Evolutionary conservation across 768 basidiomycete species (phyloP).

Genomic region (Asterophora parasitica): DNA sequence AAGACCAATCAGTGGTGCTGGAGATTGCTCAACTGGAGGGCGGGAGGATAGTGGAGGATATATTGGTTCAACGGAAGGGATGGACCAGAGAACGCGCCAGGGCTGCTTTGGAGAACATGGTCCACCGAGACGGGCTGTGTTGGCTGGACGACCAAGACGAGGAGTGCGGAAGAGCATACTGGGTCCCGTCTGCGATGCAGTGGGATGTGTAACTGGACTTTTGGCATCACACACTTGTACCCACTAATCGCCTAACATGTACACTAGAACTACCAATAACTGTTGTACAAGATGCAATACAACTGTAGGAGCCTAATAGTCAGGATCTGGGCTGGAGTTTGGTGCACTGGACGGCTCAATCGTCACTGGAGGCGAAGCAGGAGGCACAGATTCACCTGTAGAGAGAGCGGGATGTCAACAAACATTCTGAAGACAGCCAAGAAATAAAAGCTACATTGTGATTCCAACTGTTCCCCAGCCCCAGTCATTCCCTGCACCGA

Average conservation of each 20-base stretch:
- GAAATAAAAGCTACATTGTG: constrained; percentile 10
- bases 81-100: constrained; percentile 80
- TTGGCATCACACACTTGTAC: background rate
- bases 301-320: constrained; percentile 4
- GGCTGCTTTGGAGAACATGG: constrained; percentile 83
- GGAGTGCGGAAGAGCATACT: constrained; percentile 62
- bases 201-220: constrained; percentile 57
- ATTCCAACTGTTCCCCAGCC: constrained; percentile 18
- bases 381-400: background rate
- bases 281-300: background rate
- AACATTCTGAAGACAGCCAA: background rate
- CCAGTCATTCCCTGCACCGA: constrained; percentile 43
- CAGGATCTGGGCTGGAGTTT: constrained; percentile 6
- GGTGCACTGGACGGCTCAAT: constrained; percentile 13
- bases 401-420: background rate
- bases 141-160: constrained; percentile 94
- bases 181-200: constrained; percentile 83
- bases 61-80: constrained; percentile 53
- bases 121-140: constrained; percentile 84
- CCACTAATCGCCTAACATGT: background rate
- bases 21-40: constrained; percentile 65
- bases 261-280: background rate
- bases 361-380: constrained; percentile 1
- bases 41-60: constrained; percentile 65
- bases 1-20: constrained; percentile 81